Base-by-base conservation (phyloP, 2,329 filamentous ascomycete genomes). In the Leptographium wingfieldii region DNA sequence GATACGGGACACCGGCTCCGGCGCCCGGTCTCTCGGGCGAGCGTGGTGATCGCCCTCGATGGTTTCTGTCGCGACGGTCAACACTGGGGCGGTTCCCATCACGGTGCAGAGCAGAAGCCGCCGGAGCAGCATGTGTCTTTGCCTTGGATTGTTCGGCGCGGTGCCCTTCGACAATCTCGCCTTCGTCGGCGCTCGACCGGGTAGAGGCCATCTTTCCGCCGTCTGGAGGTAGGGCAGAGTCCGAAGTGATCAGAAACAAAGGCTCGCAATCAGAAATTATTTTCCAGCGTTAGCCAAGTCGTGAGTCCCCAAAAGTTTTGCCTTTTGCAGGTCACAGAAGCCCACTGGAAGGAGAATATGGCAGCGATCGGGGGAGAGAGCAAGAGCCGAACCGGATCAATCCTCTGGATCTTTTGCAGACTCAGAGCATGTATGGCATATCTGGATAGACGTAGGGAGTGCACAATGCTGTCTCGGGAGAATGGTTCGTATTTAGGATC, bases 41-140 rank as follows among this genome's bases (percentile, higher is more conserved):
- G 70, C 73, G 75, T 66, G 81, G 80, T 67, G 75, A 70, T 79
- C 78, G 81, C 72, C 74, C 78, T 75, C 80, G 83, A 40, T 31
- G 33, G 76, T 75, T 80, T 92, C 90, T 95, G 88, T 87, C 82
- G 81, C 80, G 84, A 83, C 87, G 88, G 90, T 95, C 88, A 95
- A 95, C 86, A 83, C 81, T 85, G 83, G 78, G 85, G 86, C 84
- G 81, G 82, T 85, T 83, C 80, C 82, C 76, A 74, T 80, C 81
- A 80, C 81, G 52, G 59, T 35, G 46, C 55, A 52, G 55, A 54
- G 61, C 51, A 49, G 62, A 29, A 55, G 60, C 51, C 51, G 57
- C 55, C 49, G 59, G 29, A 51, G 59, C 48, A 62, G 58, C 53
- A 58, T 49, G 54, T 85, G 87, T 86, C 89, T 87, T 88, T 94